These are phyloP conservation scores for Danielia reshetovae DNA, from an alignment of 805 yeast species.

Conservation along the genomic window DNA sequence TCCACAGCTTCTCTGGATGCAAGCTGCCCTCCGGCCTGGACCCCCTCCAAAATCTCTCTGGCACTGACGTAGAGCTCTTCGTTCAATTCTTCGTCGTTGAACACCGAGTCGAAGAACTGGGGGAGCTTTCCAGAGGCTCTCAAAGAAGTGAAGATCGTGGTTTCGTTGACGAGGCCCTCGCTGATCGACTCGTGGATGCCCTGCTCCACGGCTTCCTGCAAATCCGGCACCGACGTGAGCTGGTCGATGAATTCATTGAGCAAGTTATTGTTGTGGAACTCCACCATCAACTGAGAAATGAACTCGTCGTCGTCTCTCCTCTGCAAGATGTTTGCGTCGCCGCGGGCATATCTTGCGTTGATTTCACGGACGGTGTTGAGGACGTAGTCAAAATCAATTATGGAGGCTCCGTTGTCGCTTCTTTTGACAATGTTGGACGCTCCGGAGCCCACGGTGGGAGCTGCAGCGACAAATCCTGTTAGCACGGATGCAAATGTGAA, in stretches of 20 bases:
- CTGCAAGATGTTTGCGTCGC: slow-evolving; percentile 8
- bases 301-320: slow-evolving; percentile 15
- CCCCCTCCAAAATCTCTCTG: slow-evolving; percentile 3
- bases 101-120: slow-evolving; percentile 14
- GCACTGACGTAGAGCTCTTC: slow-evolving; percentile 12
- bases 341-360: slow-evolving; percentile 10
- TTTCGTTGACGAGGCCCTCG: slow-evolving; percentile 13
- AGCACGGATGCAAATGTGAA: slow-evolving; percentile 16
- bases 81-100: slow-evolving; percentile 15
- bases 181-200: slow-evolving; percentile 14
- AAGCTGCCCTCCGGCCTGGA: slow-evolving; percentile 2
- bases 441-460: slow-evolving; percentile 17
- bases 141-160: slow-evolving; percentile 13
- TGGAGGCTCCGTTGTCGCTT: slow-evolving; percentile 9
- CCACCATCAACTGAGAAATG: slow-evolving; percentile 13
- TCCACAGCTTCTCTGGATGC: slow-evolving; percentile 9
- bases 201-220: slow-evolving; percentile 12
- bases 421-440: slow-evolving; percentile 11
- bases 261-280: slow-evolving; percentile 13
- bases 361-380: slow-evolving; percentile 9
- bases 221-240: slow-evolving; percentile 15
- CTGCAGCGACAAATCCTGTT: slow-evolving; percentile 20
- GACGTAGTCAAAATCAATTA: slow-evolving; percentile 16
- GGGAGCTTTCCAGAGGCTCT: slow-evolving; percentile 10
- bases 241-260: slow-evolving; percentile 16